Base-by-base conservation (phyloP, 169 alveolate genomes). In the Cryptosporidium parvum region DNA sequence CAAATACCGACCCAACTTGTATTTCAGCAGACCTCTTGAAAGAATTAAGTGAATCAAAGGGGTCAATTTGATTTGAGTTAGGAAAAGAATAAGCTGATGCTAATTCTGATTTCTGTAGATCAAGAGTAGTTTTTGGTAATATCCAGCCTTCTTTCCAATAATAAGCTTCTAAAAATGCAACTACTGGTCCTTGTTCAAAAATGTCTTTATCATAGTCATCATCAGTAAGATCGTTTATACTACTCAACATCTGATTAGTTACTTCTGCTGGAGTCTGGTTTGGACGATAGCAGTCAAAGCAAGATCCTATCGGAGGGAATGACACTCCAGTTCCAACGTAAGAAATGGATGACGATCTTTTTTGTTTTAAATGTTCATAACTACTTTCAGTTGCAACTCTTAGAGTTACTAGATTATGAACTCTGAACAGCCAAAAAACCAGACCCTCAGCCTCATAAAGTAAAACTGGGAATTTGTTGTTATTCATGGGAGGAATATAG, bases 121-220 rank as follows among this genome's bases (percentile, higher is more conserved):
- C 68, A 23, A 73, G 86, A 73, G 10, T 26, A 10, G 86, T 65
- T 42, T 31, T 44, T 9, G 89, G 89, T 12, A 80, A 26, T 18
- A 80, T 80, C 89, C 89, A 80, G 21, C 80, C 62, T n/a, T 80
- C 75, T 16, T 61, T 42, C 89, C 89, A 80, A 62, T 80, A 80
- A 48, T 80, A 80, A 0, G 65, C 10, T 80, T 80, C 89, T 33
- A 80, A 62, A 80, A 80, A 80, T 80, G 33, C 62, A 26, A 80
- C 75, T 12, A 80, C 89, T 8, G 39, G 67, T 26, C 44, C 51
- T 26, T 80, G 75, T 6, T 80, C 75, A 80, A 62, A 80, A 33
- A 80, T 42, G 21, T 80, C 33, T 21, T 80, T 80, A 48, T 80
- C 89, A 44, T 61, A 80, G 33, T 80, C 89, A 31, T 37, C 59